Evolutionary conservation across 305 asterid genomes (phyloP).

Genomic region (Rubia balearica): DNA sequence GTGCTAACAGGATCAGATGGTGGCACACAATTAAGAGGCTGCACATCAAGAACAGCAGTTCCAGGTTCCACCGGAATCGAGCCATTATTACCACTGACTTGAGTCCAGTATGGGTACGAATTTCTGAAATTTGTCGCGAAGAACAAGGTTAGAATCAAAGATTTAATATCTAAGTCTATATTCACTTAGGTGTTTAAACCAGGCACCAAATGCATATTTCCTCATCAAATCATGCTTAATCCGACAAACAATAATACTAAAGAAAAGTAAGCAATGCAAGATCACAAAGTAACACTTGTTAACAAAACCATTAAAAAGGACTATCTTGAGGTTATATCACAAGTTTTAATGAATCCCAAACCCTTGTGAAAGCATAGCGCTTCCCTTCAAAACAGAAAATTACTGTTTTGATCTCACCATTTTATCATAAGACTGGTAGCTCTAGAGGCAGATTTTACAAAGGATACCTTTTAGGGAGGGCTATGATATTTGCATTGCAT

Average conservation of each 20-base stretch:
- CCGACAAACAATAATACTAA: neutral
- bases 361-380: neutral
- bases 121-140: slow-evolving; percentile 9
- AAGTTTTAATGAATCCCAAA: neutral
- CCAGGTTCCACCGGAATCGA: slow-evolving; percentile 15
- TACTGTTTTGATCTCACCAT: neutral
- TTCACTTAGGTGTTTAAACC: neutral
- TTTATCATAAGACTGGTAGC: neutral
- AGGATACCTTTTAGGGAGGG: neutral
- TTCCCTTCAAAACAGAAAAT: neutral
- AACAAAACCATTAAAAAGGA: neutral
- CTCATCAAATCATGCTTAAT: neutral
- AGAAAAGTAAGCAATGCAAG: neutral
- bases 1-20: slow-evolving; percentile 8
- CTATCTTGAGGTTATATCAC: slow-evolving; percentile 5
- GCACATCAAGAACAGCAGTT: slow-evolving; percentile 22
- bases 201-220: neutral
- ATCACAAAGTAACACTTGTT: neutral
- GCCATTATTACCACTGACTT: slow-evolving; percentile 20
- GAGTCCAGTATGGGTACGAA: slow-evolving; percentile 14
- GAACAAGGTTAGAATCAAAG: slow-evolving; percentile 8
- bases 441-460: neutral
- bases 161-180: neutral
- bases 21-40: slow-evolving; percentile 29
- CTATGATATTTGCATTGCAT: neutral